Evolutionary conservation across 2,329 filamentous ascomycete genomes (phyloP).

Genomic region (Trichoderma lentiforme): DNA sequence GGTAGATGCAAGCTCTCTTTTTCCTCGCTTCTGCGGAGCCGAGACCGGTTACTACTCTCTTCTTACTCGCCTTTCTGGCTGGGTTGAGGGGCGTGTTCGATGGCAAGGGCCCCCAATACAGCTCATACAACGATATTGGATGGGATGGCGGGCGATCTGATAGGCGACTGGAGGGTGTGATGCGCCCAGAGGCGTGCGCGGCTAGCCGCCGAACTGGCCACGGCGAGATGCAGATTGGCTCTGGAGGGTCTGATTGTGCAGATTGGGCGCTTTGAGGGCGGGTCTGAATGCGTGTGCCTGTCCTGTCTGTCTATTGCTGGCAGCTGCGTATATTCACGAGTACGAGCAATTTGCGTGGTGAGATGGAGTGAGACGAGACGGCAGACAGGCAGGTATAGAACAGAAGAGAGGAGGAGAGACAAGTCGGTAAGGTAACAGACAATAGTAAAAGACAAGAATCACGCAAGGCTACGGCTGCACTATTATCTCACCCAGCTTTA

Average conservation of each 20-base stretch:
- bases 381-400: too few species aligned
- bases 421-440: not conserved
- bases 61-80: not conserved
- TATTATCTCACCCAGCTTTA: conserved; percentile 15
- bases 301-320: not conserved
- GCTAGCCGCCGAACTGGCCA: conserved; percentile 9
- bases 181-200: conserved; percentile 4
- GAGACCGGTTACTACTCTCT: not conserved
- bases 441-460: not conserved
- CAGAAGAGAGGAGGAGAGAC: not conserved
- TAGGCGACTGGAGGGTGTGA: conserved; percentile 19
- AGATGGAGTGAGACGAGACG: not conserved
- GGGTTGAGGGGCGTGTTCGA: not conserved
- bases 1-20: not conserved
- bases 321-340: not conserved
- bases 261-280: conserved; percentile 11
- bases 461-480: conserved; percentile 6
- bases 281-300: not conserved
- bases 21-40: not conserved
- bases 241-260: not conserved
- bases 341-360: not conserved
- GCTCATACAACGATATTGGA: not conserved
- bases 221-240: conserved; percentile 15
- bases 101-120: not conserved
- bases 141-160: conserved; percentile 17